phyloP scores from a whole-genome alignment of 2,329 filamentous ascomycete genomes.

The Davidsoniella eucalypti region DNA sequence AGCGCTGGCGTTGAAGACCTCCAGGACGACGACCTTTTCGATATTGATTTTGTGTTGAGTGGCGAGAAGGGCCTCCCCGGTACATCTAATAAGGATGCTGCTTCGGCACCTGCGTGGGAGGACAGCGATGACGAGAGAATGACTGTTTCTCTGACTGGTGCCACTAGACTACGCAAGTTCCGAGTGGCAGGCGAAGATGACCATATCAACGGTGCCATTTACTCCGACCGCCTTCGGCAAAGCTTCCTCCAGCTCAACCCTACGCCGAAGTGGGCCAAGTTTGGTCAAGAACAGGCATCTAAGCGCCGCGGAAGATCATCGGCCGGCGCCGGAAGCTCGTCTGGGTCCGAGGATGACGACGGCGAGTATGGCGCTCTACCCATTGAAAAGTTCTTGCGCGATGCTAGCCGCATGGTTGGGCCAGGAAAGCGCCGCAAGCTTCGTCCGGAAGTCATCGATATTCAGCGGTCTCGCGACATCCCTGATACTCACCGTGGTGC shows the following conservation, averaged over 20 bases:
- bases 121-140: constrained; percentile 92
- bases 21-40: constrained; percentile 72
- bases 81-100: constrained; percentile 12
- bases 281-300: constrained; percentile 30
- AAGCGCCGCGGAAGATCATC: constrained; percentile 38
- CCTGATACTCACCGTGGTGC: constrained; percentile 61
- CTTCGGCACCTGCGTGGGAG: constrained; percentile 51
- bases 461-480: constrained; percentile 78
- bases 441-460: constrained; percentile 74
- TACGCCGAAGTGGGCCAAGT: constrained; percentile 41
- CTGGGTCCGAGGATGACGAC: constrained; percentile 30
- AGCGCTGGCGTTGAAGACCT: constrained; percentile 37
- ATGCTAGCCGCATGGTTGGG: constrained; percentile 45
- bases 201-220: constrained; percentile 71
- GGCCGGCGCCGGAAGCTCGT: constrained; percentile 21
- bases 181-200: constrained; percentile 70
- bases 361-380: constrained; percentile 51
- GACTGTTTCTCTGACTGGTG: constrained; percentile 62
- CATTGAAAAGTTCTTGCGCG: constrained; percentile 63
- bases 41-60: constrained; percentile 44
- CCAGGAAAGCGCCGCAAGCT: constrained; percentile 50
- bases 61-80: constrained; percentile 20
- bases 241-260: constrained; percentile 52
- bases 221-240: constrained; percentile 59
- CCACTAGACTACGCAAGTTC: constrained; percentile 65